Conservation (phyloP, 2,329 filamentous ascomycete genomes). For the Monosporascus sp. region DNA sequence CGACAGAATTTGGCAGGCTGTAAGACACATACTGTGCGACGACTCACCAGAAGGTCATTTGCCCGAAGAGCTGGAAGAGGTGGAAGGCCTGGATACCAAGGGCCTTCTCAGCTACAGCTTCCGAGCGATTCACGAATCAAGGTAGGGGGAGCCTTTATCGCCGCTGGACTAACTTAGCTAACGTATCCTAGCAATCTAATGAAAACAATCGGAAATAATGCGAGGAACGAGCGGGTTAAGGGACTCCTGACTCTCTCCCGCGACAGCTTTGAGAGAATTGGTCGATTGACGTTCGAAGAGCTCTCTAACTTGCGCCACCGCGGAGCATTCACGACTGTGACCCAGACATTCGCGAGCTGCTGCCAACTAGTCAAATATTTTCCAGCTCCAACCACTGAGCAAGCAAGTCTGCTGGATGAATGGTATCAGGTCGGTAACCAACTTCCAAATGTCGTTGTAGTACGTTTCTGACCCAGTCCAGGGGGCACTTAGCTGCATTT, state of each 20-base stretch:
- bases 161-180: constrained; percentile 10
- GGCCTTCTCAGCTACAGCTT: constrained; percentile 93
- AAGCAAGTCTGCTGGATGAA: constrained; percentile 45
- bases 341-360: constrained; percentile 77
- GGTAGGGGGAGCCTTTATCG: constrained; percentile 41
- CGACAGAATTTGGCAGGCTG: constrained; percentile 67
- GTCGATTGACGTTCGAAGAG: constrained; percentile 73
- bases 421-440: constrained; percentile 63
- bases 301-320: constrained; percentile 79
- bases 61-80: constrained; percentile 68
- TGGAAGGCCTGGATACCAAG: constrained; percentile 72
- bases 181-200: constrained; percentile 57
- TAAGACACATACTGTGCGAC: constrained; percentile 76
- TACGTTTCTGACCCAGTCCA: constrained; percentile 24
- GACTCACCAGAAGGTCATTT: constrained; percentile 91
- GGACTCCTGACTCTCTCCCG: constrained; percentile 42
- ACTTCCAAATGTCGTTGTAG: background rate
- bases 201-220: constrained; percentile 52
- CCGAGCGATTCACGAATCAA: constrained; percentile 89
- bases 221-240: constrained; percentile 39
- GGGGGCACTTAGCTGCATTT: constrained; percentile 65
- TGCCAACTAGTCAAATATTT: constrained; percentile 59
- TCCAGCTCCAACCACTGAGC: constrained; percentile 20
- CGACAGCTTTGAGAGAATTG: constrained; percentile 59
- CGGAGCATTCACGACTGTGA: constrained; percentile 89